phyloP scores from a whole-genome alignment of 352 stramenopile genomes.

The Globisporangium perplexum region DNA sequence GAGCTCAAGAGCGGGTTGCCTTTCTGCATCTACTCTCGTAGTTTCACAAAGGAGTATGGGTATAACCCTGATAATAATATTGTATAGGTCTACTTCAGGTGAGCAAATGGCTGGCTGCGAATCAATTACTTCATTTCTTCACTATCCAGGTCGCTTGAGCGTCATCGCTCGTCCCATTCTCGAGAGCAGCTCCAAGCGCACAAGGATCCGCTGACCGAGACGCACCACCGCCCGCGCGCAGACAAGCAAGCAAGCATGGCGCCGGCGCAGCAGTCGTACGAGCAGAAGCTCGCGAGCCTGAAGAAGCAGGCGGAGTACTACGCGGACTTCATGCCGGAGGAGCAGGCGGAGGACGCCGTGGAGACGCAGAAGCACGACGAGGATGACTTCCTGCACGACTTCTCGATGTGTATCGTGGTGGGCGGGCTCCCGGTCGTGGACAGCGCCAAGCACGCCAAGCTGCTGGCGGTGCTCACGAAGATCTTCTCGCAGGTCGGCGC shows the following conservation, averaged over 20 bases:
- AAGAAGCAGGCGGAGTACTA: slow-evolving; percentile 70
- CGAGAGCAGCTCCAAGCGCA: not conserved
- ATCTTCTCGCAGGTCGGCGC: slow-evolving; percentile 80
- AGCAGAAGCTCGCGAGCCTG: slow-evolving; percentile 71
- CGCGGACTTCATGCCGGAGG: slow-evolving; percentile 78
- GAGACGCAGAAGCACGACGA: slow-evolving; percentile 60
- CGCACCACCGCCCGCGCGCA: too few relatives aligned
- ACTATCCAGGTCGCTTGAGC: not conserved
- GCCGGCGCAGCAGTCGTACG: slow-evolving; percentile 55
- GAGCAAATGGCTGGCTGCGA: slow-evolving; percentile 3
- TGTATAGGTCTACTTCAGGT: not conserved
- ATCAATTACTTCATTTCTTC: too few relatives aligned
- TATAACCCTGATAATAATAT: not conserved
- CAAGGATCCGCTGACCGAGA: too few relatives aligned
- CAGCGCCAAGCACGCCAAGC: slow-evolving; percentile 75
- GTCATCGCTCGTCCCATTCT: not conserved
- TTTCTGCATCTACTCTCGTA: not conserved
- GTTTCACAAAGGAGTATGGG: not conserved
- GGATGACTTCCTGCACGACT: slow-evolving; percentile 77
- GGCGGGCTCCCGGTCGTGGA: slow-evolving; percentile 73
- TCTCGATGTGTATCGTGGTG: slow-evolving; percentile 74
- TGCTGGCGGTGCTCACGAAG: slow-evolving; percentile 81
- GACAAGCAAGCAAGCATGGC: slow-evolving; percentile 30
- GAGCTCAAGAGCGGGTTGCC: not conserved
- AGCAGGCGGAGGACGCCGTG: slow-evolving; percentile 65